Evolutionary conservation across 352 stramenopile genomes (phyloP).

Genomic region (Thalassiosira mediterranea): DNA sequence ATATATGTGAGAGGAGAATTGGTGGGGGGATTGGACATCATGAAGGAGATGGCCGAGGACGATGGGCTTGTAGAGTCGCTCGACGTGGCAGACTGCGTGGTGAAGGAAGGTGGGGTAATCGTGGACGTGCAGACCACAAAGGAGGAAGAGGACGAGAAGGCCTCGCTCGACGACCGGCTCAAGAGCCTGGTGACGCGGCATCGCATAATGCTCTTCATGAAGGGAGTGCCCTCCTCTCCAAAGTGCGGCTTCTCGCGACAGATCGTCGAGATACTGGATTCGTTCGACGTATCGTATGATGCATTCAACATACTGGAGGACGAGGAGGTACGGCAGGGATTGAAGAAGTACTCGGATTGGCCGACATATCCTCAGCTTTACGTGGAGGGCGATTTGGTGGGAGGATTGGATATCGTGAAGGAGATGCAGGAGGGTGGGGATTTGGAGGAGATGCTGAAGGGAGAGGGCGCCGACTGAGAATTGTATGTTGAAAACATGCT

Average conservation of each 20-base stretch:
- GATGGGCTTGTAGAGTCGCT: slow-evolving; percentile 90
- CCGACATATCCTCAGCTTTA: slow-evolving; percentile 98
- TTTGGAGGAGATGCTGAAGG: slow-evolving; percentile 65
- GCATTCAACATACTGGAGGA: slow-evolving; percentile 97
- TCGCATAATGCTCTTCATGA: slow-evolving; percentile 98
- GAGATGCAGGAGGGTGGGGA: slow-evolving; percentile 87
- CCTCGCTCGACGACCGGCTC: slow-evolving; percentile 76
- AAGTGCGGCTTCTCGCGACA: slow-evolving; percentile 95
- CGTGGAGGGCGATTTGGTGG: slow-evolving; percentile 95
- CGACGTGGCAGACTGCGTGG: slow-evolving; percentile 75
- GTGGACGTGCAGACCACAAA: slow-evolving; percentile 1
- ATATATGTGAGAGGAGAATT: slow-evolving; percentile 94
- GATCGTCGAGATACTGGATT: slow-evolving; percentile 92
- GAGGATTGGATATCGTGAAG: slow-evolving; percentile 96
- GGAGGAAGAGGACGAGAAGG: slow-evolving; percentile 7
- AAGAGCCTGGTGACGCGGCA: slow-evolving; percentile 89
- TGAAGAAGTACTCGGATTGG: slow-evolving; percentile 98
- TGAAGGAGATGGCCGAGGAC: slow-evolving; percentile 91
- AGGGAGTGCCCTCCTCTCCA: slow-evolving; percentile 92
- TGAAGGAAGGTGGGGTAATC: not conserved
- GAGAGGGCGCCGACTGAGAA: too few relatives aligned
- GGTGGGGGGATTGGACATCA: slow-evolving; percentile 92
- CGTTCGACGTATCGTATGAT: slow-evolving; percentile 91
- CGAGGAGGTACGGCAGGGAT: slow-evolving; percentile 93
- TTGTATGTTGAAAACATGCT: too few relatives aligned